These are phyloP conservation scores for Bodo saltans DNA, from an alignment of 78 protist species.

Conservation along the genomic window DNA sequence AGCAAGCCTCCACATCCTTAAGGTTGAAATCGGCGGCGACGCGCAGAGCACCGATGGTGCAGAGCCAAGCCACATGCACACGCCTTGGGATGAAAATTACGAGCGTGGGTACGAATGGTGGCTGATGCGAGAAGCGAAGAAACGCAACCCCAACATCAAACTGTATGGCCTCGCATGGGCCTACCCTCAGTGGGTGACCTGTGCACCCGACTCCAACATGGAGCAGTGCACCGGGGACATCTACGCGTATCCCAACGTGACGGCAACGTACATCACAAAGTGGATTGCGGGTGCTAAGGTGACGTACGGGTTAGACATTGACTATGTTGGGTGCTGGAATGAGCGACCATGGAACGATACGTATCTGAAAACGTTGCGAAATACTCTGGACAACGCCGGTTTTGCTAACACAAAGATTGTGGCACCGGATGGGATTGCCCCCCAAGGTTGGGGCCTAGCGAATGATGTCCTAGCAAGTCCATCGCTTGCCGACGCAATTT, in stretches of 20 bases:
- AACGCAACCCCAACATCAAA: constrained; percentile 39
- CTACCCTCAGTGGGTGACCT: background rate
- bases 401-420: constrained; percentile 33
- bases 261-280: constrained; percentile 15
- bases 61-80: constrained; percentile 44
- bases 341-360: constrained; percentile 16
- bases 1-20: constrained; percentile 33
- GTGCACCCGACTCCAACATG: background rate
- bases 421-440: constrained; percentile 19
- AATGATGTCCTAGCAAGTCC: too few relatives aligned
- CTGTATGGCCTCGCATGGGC: constrained; percentile 32
- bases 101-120: constrained; percentile 38
- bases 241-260: background rate
- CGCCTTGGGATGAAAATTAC: constrained; percentile 14
- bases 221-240: background rate
- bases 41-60: constrained; percentile 44
- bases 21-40: constrained; percentile 52
- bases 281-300: constrained; percentile 28
- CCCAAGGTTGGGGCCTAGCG: background rate
- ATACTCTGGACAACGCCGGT: constrained; percentile 10
- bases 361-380: constrained; percentile 10
- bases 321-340: constrained; percentile 48
- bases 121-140: constrained; percentile 47
- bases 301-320: constrained; percentile 21
- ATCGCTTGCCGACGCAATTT: background rate